Evolutionary conservation across 2,329 filamentous ascomycete genomes (phyloP).

Genomic region (Trichophyton simii): DNA sequence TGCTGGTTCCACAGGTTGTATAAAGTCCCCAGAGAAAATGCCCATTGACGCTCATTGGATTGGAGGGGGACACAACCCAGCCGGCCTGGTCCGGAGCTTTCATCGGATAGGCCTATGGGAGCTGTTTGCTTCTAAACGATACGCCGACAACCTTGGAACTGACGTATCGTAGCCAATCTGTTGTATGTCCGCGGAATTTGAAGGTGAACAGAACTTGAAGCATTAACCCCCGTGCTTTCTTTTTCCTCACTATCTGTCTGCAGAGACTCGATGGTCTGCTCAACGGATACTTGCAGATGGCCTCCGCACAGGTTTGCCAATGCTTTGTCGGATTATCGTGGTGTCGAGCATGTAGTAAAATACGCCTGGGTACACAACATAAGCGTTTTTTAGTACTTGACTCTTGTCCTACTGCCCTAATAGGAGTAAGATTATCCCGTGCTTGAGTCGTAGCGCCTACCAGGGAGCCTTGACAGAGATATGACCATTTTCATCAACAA

Average conservation of each 20-base stretch:
- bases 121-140: not conserved
- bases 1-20: not conserved
- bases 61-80: not conserved
- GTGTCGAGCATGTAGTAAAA: not conserved
- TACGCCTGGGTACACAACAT: not conserved
- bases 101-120: not conserved
- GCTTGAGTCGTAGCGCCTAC: slow-evolving; percentile 17
- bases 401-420: not conserved
- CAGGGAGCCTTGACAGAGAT: slow-evolving; percentile 41
- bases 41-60: not conserved
- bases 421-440: not conserved
- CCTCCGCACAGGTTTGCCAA: not conserved
- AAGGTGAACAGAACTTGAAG: not conserved
- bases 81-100: not conserved
- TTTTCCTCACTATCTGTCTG: not conserved
- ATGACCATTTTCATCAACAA: slow-evolving; percentile 43
- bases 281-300: not conserved
- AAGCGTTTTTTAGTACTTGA: not conserved
- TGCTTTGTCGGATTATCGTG: not conserved
- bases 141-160: not conserved
- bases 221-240: not conserved
- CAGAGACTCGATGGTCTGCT: not conserved
- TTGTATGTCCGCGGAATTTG: not conserved
- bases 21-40: not conserved
- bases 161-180: not conserved